A percentile compares a stretch with the other conserved stretches of the same genome.
Evolutionary conservation across 352 stramenopile species (phyloP).

Genomic region (Elongisporangium anandrum): DNA sequence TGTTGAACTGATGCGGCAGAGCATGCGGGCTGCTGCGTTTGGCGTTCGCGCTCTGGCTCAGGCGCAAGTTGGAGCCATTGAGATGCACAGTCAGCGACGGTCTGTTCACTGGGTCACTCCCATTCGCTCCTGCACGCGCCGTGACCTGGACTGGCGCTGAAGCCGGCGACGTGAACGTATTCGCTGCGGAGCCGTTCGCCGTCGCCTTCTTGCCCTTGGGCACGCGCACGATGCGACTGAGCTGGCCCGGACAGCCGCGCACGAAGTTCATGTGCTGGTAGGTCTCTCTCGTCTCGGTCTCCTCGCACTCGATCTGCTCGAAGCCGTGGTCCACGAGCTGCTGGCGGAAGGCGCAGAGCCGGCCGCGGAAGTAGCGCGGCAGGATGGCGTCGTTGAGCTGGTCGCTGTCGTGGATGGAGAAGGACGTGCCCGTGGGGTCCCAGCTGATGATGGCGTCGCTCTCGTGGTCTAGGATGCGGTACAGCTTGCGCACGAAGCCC

Average conservation of each 20-base stretch:
- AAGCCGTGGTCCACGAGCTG: constrained; percentile 73
- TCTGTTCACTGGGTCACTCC: not conserved
- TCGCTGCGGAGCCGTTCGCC: too few species aligned
- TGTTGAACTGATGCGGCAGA: constrained; percentile 1
- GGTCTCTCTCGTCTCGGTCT: constrained; percentile 7
- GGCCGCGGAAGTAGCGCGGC: constrained; percentile 62
- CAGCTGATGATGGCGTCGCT: constrained; percentile 48
- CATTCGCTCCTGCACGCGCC: too few species aligned
- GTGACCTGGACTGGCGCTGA: too few species aligned
- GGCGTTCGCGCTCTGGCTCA: not conserved
- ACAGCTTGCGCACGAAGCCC: constrained; percentile 71
- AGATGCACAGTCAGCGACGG: constrained; percentile 48
- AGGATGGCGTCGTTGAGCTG: constrained; percentile 43
- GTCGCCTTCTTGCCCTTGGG: constrained; percentile 2
- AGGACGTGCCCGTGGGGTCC: constrained; percentile 44
- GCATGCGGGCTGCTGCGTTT: constrained; percentile 16
- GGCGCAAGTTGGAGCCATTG: constrained; percentile 7
- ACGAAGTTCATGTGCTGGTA: constrained; percentile 45
- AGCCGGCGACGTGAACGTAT: too few species aligned
- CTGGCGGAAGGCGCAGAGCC: constrained; percentile 58
- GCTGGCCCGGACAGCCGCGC: constrained; percentile 29
- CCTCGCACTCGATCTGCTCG: constrained; percentile 7
- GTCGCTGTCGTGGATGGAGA: constrained; percentile 46
- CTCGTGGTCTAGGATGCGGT: constrained; percentile 67
- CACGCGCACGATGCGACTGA: constrained; percentile 36